Evolutionary conservation across 306 rosid species (phyloP), one percentile per base, ranked within the genome.

Genomic region (Cicer arietinum): DNA sequence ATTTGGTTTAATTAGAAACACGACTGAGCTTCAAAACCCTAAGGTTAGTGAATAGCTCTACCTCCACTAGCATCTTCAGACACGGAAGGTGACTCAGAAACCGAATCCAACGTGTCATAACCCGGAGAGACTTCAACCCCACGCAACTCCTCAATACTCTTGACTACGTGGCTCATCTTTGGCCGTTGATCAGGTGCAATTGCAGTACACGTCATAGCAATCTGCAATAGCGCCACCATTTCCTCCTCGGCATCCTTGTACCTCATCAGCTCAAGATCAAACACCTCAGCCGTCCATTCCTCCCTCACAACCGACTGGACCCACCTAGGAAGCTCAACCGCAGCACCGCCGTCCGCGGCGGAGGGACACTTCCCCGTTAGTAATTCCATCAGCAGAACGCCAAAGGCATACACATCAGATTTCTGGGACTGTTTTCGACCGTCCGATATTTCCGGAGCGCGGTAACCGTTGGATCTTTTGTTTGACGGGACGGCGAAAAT

Each of bases 231-330:
- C 68, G 89, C 90, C 76, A 91, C 97, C 98, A 93, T 89, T 70
- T 93, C 98, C 86, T 91, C 98, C 85, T 91, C 96, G 7, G 89
- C 90, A 64, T 93, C 96, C 83, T 84, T 89, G 48, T 89, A 93
- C 86, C 92, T 89, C 98, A 93, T 85, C 69, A 93, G 79, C 87
- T 93, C 98, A 64, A 93, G 80, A 79, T 93, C 98, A 58, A 93
- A 93, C 20, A 93, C 98, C 83, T 93, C 98, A 8, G 97, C 96
- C 58, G 96, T 93, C 98, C 98, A 93, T 18, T 93, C 92, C 79
- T 89, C 98, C 14, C 96, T 84, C 56, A 88, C 98, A 77, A 93
- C 98, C 0, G 98, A 93, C 79, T 90, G 92, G 0, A 93, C 97
- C 98, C 97, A 93, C 80, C 88, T 59, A 0, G 96, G 97, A 0